Base-by-base conservation (phyloP, 768 basidiomycete genomes). In the Rhizopogon vesiculosus region DNA sequence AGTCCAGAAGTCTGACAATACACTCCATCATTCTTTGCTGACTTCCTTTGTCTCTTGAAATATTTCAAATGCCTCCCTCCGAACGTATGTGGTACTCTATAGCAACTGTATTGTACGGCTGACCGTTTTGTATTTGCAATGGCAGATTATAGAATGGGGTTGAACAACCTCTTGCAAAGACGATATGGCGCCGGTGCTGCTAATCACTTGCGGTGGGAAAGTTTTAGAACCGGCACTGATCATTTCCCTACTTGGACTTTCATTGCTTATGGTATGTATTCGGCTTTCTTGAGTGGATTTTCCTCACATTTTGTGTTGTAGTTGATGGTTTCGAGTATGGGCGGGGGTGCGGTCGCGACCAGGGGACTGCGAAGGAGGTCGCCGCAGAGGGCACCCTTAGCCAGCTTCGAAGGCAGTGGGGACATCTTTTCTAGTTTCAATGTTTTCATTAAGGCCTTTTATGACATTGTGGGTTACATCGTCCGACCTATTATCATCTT, bases 151-250 rank as follows among this genome's bases (percentile, higher is more conserved):
- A 48, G 67, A 16, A 59, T 69, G 67, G 56, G 61, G 41, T 44
- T 69, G 31, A 69, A 69, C 51, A 69, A 69, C 61, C 69, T 44
- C 35, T 67, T 70, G 38, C 69, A 69, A 54, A 63, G 59, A 6
- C 65, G 69, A 57, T 69, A 69, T 48, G 67, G 67, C 16, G 1
- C 69, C 67, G 31, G 64, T 67, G n/a, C 55, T 51, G 53, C 6
- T 53, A 18, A 57, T 70, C 35, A 42, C 65, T n/a, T 69, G 69
- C 69, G 16, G 60, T 69, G 67, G 67, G 13, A 61, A 7, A 7
- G 45, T 42, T 3, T 57, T 31, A 65, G 59, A 25, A 56, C 58
- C 22, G 67, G 67, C 19, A 59, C 69, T 22, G 51, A 60, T 31
- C 60, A 69, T 29, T 53, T 67, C 7, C 59, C 67, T 22, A 59